Base-by-base conservation (phyloP, 371 early-diverging fungal species). In the Saksenaea oblongispora region DNA sequence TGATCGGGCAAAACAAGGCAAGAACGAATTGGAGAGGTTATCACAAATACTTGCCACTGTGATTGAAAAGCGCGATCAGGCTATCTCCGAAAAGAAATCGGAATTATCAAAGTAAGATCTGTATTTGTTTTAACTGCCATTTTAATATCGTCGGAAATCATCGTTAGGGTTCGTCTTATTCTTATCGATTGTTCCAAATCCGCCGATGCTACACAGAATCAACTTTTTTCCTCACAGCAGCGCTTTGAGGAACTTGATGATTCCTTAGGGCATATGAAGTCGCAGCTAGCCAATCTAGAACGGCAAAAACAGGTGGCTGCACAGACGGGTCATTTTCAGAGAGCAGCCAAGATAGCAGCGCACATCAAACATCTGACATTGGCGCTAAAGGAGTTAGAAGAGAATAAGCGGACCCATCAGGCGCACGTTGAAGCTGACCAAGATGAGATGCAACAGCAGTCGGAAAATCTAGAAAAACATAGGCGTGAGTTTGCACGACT, bases 241-340 rank as follows among this genome's bases (percentile, higher is more conserved):
- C 35, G 26, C 3, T 13, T 67, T 11, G 67, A 67, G 44, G 62
- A 62, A 35, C 28, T 34, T 28, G 63, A 67, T 8, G 58, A 24
- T 7, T n/a, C 58, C 5, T n/a, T 59, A 7, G 28, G 39, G 7
- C 62, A 57, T 18, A 27, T 58, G 22, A 56, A 58, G 17, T 27
- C 55, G 10, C 62, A 62, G 31, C 24, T 61, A 5, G 34, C 22
- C 0, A 53, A 42, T 14, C 39, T 62, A 9, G 34, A 62, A n/a
- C 67, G 67, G 2, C 67, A 62, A 18, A 67, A 67, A 15, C 26
- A 58, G 28, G 28, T 62, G 13, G 67, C 67, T 1, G 67, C 62
- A 2, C 58, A 62, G 39, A 61, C 61, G 2, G 55, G 62, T 1
- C 67, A 67, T 37, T 55, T 67, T 22, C 57, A 56, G 34, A 36